A percentile compares a stretch with the other conserved stretches of the same genome.
Conservation (phyloP, 805 yeast species). For the Ogataea haglerorum region DNA sequence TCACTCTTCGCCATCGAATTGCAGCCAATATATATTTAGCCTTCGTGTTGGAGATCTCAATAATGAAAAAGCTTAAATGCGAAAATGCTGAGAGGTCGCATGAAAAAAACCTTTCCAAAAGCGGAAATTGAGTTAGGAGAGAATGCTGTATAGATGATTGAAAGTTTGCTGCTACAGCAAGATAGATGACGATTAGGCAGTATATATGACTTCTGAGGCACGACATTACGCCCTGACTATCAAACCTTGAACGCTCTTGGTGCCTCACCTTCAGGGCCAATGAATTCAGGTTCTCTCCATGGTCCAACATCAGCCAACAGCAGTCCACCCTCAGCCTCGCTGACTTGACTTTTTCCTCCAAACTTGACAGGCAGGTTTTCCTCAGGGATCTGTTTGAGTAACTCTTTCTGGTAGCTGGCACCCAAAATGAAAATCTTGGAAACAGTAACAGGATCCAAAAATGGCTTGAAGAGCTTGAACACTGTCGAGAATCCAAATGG, state of each 20-base stretch:
- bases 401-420: constrained; percentile 70
- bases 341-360: constrained; percentile 75
- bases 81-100: neutral
- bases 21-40: too few species aligned
- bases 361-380: constrained; percentile 89
- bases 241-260: constrained; percentile 49
- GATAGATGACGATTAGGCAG: neutral
- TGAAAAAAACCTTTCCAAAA: neutral
- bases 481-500: constrained; percentile 97
- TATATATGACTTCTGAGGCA: neutral
- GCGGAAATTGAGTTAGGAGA: constrained; percentile 3
- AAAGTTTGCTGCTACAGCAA: neutral
- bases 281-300: constrained; percentile 86
- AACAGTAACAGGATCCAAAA: constrained; percentile 96
- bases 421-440: constrained; percentile 90
- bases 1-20: neutral
- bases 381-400: constrained; percentile 87
- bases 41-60: too few species aligned
- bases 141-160: neutral
- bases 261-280: constrained; percentile 96
- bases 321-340: constrained; percentile 72
- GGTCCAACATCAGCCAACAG: constrained; percentile 92
- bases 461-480: constrained; percentile 85
- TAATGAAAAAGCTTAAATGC: too few species aligned
- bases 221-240: neutral